Evolutionary conservation across 129 eudicot species (phyloP).

Genomic region (Logfia minima): DNA sequence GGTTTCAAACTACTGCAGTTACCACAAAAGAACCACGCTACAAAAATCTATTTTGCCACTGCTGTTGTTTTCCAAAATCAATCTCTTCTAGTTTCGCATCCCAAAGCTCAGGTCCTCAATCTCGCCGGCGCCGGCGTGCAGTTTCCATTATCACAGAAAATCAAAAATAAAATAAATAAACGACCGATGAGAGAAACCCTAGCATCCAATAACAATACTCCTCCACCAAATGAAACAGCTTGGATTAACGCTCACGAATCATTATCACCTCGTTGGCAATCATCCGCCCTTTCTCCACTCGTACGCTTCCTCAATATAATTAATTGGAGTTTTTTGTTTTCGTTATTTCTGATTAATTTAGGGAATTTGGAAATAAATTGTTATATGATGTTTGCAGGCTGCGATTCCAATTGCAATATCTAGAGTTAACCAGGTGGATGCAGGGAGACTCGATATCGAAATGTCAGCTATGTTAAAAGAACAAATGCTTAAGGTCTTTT

Average conservation of each 20-base stretch:
- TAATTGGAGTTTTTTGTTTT: neutral
- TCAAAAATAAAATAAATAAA: neutral
- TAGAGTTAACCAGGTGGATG: conserved; percentile 98
- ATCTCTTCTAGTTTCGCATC: neutral
- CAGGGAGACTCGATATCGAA: conserved; percentile 87
- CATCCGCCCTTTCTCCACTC: conserved; percentile 45
- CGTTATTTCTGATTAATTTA: neutral
- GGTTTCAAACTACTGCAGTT: too few relatives aligned
- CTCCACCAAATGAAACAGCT: conserved; percentile 34
- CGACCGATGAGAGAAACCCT: neutral
- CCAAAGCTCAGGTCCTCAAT: conserved; percentile 14
- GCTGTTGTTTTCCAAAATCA: conserved; percentile 2
- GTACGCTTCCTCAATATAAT: conserved; percentile 18
- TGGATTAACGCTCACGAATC: conserved; percentile 43
- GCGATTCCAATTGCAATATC: conserved; percentile 75
- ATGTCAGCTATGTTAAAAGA: conserved; percentile 98
- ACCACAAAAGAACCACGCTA: too few relatives aligned
- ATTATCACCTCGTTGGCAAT: conserved; percentile 64
- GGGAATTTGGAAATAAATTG: neutral
- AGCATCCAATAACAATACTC: neutral
- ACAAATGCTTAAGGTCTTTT: conserved; percentile 84
- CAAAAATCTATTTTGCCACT: neutral
- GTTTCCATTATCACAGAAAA: neutral
- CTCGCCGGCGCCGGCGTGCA: conserved; percentile 17
- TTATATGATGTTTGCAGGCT: conserved; percentile 36